Evolutionary conservation across 1,284 basidiomycete genomes (phyloP).

Genomic region (Xerocomus cyaneibrunnescens): DNA sequence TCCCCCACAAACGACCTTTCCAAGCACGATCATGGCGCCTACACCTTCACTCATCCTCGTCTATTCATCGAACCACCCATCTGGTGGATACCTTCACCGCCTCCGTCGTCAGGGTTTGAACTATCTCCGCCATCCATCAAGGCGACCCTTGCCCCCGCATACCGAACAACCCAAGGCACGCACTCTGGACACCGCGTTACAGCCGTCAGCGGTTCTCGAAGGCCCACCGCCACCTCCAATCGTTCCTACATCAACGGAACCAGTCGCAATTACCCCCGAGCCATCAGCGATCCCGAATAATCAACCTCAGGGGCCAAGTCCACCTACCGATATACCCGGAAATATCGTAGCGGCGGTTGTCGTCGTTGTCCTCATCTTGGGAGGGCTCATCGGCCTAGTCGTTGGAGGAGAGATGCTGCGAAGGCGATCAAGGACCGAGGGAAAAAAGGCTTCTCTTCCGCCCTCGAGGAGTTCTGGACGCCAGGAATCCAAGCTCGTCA

Average conservation of each 20-base stretch:
- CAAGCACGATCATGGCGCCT: conserved; percentile 23
- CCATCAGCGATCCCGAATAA: conserved; percentile 10
- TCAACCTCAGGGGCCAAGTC: conserved; percentile 8
- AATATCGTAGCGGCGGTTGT: conserved; percentile 25
- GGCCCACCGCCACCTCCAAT: conserved; percentile 3
- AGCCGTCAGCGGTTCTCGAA: conserved; percentile 11
- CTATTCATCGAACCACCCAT: conserved; percentile 1
- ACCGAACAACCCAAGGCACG: conserved; percentile 8
- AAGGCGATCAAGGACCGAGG: conserved; percentile 15
- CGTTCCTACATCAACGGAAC: conserved; percentile 8
- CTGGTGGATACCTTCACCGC: conserved; percentile 6
- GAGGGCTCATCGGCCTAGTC: conserved; percentile 27
- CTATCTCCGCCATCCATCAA: conserved; percentile 3
- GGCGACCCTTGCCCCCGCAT: not conserved
- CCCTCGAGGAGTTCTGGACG: conserved; percentile 1
- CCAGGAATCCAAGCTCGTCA: conserved; percentile 8
- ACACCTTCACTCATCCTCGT: conserved; percentile 10
- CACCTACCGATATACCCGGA: conserved; percentile 17
- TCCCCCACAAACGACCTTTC: not conserved
- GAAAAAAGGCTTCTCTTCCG: not conserved
- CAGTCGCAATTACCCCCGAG: conserved; percentile 5
- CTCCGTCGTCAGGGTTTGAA: conserved; percentile 16
- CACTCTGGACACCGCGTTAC: not conserved
- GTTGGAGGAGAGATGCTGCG: conserved; percentile 32
- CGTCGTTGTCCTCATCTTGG: conserved; percentile 30